Base-by-base conservation (phyloP, 2,329 filamentous ascomycete genomes). In the Ceratocystis destructans region DNA sequence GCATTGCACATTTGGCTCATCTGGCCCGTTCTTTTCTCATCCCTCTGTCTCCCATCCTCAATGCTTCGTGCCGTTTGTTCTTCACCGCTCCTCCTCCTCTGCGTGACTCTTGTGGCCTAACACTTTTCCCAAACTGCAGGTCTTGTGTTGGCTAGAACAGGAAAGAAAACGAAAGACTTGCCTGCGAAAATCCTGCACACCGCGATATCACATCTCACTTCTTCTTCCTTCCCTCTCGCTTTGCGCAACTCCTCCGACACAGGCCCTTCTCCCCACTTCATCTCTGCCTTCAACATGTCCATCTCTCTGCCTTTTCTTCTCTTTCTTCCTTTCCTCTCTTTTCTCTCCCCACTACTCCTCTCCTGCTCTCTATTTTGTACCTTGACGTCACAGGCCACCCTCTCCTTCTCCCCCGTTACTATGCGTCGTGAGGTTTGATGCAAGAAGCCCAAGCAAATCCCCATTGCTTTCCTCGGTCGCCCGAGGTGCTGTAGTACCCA, bases 401-500 rank as follows among this genome's bases (percentile, higher is more conserved):
- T 50, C 20, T 50, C 48, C 22, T 50, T 50, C 48, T 50, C n/a
- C n/a, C 48, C n/a, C n/a, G 37, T 41, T 41, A 41, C 37, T 41
- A 41, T 41, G 37, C 4, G 37, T 41, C 12, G 37, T 41, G 37
- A 41, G 37, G 37, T 15, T 41, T 41, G 37, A 41, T 41, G 10
- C 37, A 41, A 41, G 37, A 41, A 41, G 37, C 37, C 37, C 37
- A 41, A 41, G 37, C 37, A 41, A 41, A 15, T 15, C 37, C 12
- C 12, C 37, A 15, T 41, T 41, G 37, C 77, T 25, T 75, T 74
- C 17, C 78, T 76, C 33, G 75, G 71, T 28, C 77, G 76, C 8
- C 77, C 77, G 12, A 77, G 76, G 53, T 79, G 76, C 33, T 78
- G 78, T 53, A 79, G 75, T 53, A 79, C 78, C 82, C 82, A 85